Evolutionary conservation across 1,284 basidiomycete genomes (phyloP).

Genomic region (Sparassis latifolia): DNA sequence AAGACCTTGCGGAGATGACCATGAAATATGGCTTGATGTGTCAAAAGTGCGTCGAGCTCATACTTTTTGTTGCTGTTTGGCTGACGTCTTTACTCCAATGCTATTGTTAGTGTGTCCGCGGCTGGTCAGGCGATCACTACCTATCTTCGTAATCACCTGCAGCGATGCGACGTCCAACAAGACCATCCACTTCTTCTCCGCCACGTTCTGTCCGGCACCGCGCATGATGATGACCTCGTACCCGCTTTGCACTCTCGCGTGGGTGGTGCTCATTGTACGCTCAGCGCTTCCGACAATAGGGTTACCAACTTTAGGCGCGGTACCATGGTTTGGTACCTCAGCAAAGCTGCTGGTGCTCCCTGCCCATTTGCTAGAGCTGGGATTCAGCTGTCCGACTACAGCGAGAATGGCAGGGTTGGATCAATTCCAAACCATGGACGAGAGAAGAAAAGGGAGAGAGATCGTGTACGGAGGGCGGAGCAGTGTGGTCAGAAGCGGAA

Average conservation of each 20-base stretch:
- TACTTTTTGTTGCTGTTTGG: constrained; percentile 3
- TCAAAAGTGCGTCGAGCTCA: constrained; percentile 52
- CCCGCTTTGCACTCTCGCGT: constrained; percentile 61
- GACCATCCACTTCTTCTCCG: constrained; percentile 67
- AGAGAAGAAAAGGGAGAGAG: constrained; percentile 36
- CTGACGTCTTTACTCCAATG: background rate
- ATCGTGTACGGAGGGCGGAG: constrained; percentile 28
- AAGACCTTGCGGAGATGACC: constrained; percentile 69
- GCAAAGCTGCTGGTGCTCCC: constrained; percentile 61
- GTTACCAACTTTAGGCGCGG: constrained; percentile 71
- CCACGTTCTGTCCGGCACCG: constrained; percentile 65
- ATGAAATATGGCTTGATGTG: constrained; percentile 58
- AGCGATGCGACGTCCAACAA: constrained; percentile 61
- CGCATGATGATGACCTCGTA: constrained; percentile 64
- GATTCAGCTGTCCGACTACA: constrained; percentile 64
- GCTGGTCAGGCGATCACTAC: constrained; percentile 75
- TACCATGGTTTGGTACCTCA: constrained; percentile 74
- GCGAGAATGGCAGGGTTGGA: constrained; percentile 38
- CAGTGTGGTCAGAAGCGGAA: constrained; percentile 68
- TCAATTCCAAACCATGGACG: constrained; percentile 20
- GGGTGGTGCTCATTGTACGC: constrained; percentile 54
- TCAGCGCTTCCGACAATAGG: constrained; percentile 39
- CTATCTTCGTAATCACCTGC: constrained; percentile 64
- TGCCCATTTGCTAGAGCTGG: constrained; percentile 68
- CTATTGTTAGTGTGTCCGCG: constrained; percentile 50